Evolutionary conservation across 2,329 filamentous ascomycete species (phyloP), one percentile per base, ranked within the genome.

Genomic region (Penicillium sp.): DNA sequence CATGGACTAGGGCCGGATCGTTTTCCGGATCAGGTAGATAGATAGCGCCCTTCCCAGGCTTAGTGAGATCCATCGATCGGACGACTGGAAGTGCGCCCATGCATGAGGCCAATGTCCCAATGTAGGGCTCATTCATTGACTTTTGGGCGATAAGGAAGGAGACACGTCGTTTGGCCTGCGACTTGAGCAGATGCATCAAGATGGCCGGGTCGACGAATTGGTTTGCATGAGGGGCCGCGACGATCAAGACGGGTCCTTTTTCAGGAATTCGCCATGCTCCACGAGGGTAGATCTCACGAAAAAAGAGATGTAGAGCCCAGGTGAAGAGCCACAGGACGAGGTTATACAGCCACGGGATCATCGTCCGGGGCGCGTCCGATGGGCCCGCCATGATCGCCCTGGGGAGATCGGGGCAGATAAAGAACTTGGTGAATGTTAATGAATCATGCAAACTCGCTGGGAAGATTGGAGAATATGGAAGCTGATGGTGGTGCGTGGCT

Each of bases 201-300:
- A 95, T 84, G 26, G 95, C 75, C 39, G 86, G 88, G 57, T 96
- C 90, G 59, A 95, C 88, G 55, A 96, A 96, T 79, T 90, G 86
- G 62, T 96, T 95, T 41, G 89, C 89, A 70, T 96, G 90, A 45
- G 90, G 90, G 35, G 89, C 90, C 30, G 88, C 90, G 47, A 96
- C 90, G 58, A 96, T 93, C 41, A 96, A 82, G 42, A 95, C 78
- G 1, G 90, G 87, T 0, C 88, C 88, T 47, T 77, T 76, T 56
- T 82, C 79, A 16, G 90, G 90, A 30, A 95, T 84, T 64, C 87
- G 87, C 87, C 89, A 96, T 42, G 88, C 84, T 51, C 86, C 86
- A 48, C 90, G 77, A 9, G 90, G 90, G 60, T 95, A 87, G 12
- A 95, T 86, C 66, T 95, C 89, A 51, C 90, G 82, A 72, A 96